A percentile compares a stretch with the other conserved stretches of the same genome.
These are phyloP conservation scores for Blastobotrys attinorum DNA, from an alignment of 805 yeast species.

Conservation along the genomic window DNA sequence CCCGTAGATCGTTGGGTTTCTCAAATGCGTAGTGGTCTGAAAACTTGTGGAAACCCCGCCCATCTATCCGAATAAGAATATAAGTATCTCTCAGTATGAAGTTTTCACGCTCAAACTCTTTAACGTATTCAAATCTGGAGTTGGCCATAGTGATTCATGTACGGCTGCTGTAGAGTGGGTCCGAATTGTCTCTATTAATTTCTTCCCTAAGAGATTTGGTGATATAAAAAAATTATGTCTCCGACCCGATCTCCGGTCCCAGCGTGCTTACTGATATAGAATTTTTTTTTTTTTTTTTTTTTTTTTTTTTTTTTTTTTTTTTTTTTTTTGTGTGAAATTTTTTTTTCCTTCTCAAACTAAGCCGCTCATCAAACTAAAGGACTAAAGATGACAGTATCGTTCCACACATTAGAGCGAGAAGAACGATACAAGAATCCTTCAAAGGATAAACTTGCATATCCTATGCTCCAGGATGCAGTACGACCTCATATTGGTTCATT, in stretches of 20 bases:
- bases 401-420: slow-evolving; percentile 83
- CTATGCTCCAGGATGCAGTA: slow-evolving; percentile 80
- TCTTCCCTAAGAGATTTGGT: not conserved
- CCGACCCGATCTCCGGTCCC: no score
- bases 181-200: no score
- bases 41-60: slow-evolving; percentile 87
- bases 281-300: slow-evolving; percentile 2
- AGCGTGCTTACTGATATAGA: no score
- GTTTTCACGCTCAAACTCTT: slow-evolving; percentile 67
- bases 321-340: no score
- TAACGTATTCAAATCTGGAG: slow-evolving; percentile 71
- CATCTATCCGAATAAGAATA: slow-evolving; percentile 83
- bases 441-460: slow-evolving; percentile 72
- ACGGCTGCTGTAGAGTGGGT: not conserved
- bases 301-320: not conserved
- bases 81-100: slow-evolving; percentile 69
- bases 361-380: no score
- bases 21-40: slow-evolving; percentile 63
- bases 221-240: not conserved
- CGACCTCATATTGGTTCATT: slow-evolving; percentile 94
- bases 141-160: slow-evolving; percentile 25
- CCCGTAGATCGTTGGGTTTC: slow-evolving; percentile 82
- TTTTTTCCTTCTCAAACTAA: no score
- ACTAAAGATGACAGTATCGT: slow-evolving; percentile 37
- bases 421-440: slow-evolving; percentile 82